Base-by-base conservation (phyloP, 441 rosid genomes). In the Erodium trifolium region DNA sequence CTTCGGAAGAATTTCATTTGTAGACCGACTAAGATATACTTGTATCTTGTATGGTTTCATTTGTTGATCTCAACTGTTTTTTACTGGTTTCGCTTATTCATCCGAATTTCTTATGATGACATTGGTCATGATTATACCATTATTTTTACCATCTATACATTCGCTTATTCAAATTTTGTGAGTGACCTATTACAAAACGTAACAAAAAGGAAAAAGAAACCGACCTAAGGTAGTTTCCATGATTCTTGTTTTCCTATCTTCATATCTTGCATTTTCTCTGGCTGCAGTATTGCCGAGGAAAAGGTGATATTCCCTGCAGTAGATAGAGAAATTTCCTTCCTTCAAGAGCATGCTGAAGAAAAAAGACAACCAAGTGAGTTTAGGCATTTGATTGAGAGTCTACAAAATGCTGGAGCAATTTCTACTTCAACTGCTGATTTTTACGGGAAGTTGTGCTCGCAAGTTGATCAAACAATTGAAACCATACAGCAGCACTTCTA, bases 281-380 rank as follows among this genome's bases (percentile, higher is more conserved):
- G 13, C 37, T 78, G 84, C 92, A 89, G 95, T 77, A 80, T 89
- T 78, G 95, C 90, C 8, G 95, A 87, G 83, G 95, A 89, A 79
- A 84, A 81, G 73, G 84, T 89, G 67, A 87, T 89, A 80, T 87
- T 89, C 80, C 95, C 95, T 78, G 90, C 90, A 63, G 87, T 89
- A 79, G 95, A 87, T 80, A 81, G 74, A 23, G 86, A 87, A 73
- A 75, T 89, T 45, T 85, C 88, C 68, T 89, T 85, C 70, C 78
- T 74, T 66, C 89, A 89, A 70, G 95, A 87, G 83, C 95, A 87
- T 72, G 86, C 81, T 5, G 92, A 87, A 77, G 95, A 84, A 77
- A 83, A 87, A 77, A 78, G 76, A 68, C 89, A 84, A 65, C 86
- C 85, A 77, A 83, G 84, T 78, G 78, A 75, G 72, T 86, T 89